A percentile compares a stretch with the other conserved stretches of the same genome.
These are phyloP conservation scores for Colletotrichum gloeosporioides DNA, from an alignment of 2,329 filamentous ascomycete species.

Conservation along the genomic window DNA sequence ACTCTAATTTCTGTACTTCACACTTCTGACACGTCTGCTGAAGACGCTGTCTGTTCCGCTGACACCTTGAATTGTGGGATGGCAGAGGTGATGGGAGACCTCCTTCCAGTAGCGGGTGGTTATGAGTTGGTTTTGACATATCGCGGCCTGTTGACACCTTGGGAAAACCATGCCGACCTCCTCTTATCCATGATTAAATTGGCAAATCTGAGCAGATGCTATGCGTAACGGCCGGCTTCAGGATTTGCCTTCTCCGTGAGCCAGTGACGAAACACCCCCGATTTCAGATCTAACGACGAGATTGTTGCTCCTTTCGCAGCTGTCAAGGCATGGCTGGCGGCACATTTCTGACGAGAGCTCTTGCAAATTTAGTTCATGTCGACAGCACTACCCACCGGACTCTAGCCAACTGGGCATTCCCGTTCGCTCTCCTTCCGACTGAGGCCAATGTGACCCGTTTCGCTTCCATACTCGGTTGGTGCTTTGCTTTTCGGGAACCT, in stretches of 20 bases:
- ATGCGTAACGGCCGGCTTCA: background rate
- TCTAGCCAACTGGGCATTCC: background rate
- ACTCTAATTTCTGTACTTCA: background rate
- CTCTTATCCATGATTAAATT: background rate
- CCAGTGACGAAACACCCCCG: background rate
- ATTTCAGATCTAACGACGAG: background rate
- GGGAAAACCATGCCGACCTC: background rate
- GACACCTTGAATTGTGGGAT: background rate
- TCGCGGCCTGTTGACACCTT: background rate
- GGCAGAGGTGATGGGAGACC: background rate
- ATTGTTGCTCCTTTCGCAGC: background rate
- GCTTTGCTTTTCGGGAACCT: background rate
- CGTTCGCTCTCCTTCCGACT: background rate
- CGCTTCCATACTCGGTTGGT: background rate
- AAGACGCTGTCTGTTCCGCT: background rate
- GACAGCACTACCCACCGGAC: background rate
- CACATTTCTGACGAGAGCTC: background rate
- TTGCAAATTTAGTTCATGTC: background rate
- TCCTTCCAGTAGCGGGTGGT: background rate
- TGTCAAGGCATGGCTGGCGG: background rate
- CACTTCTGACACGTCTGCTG: background rate
- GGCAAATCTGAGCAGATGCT: background rate
- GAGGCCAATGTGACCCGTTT: background rate
- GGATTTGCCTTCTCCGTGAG: background rate
- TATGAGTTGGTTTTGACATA: background rate